Evolutionary conservation across 208 protist species (phyloP), one percentile per base, ranked within the genome.

Genomic region (Crithidia mellificae): DNA sequence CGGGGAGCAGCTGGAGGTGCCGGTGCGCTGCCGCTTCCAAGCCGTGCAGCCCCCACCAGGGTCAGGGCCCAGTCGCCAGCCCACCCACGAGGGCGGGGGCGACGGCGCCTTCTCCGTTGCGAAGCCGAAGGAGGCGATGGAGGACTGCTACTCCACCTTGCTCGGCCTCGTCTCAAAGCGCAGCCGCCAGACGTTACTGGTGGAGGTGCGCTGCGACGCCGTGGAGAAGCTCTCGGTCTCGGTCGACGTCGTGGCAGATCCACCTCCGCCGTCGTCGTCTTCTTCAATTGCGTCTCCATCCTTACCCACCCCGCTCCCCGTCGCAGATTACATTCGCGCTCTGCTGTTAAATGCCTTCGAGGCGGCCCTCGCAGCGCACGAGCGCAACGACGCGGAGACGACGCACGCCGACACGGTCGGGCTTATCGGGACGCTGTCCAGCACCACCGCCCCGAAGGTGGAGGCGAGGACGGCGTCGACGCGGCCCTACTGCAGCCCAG

Each of bases 221-320:
- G 83, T 96, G n/a, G 74, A 88, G 72, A 74, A 71, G 46, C 79
- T 94, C 29, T 41, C 71, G 5, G 80, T 94, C 6, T 77, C 84
- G 9, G 56, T 91, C 11, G 81, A 92, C 41, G 68, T 93, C 27
- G 71, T 84, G 69, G 19, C 9, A 22, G 30, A 49, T n/a, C n/a
- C n/a, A n/a, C n/a, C n/a, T n/a, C n/a, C n/a, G n/a, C n/a, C n/a
- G n/a, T n/a, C n/a, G n/a, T n/a, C n/a, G n/a, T n/a, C n/a, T n/a
- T n/a, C n/a, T n/a, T n/a, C n/a, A n/a, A n/a, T n/a, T n/a, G n/a
- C n/a, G n/a, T n/a, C n/a, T n/a, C n/a, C n/a, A n/a, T n/a, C n/a
- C n/a, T n/a, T n/a, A 3, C 30, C 1, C 36, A 74, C n/a, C n/a
- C n/a, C n/a, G n/a, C n/a, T 70, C 59, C 9, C 76, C 6, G 49